Base-by-base conservation (phyloP, 148 eudicot genomes). In the Simmondsia chinensis region DNA sequence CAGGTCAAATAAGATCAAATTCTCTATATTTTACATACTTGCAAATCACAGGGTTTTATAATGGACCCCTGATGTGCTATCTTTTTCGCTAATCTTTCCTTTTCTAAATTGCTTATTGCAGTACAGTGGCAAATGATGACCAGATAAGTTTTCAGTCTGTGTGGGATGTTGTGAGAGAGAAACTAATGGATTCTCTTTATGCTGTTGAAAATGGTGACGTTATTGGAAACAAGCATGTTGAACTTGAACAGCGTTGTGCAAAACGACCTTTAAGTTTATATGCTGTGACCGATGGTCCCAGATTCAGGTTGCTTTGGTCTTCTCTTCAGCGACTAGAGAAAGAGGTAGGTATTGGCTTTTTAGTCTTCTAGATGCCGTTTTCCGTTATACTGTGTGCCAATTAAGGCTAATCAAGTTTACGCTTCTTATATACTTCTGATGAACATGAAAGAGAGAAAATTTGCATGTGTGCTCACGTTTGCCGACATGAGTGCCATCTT, bases 321-420 rank as follows among this genome's bases (percentile, higher is more conserved):
- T 74, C 79, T 31, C 63, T 79, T 64, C 74, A 79, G 69, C 72
- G 75, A 75, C 97, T 89, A 39, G 80, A 76, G 71, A 68, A 85
- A 71, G 80, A 85, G 97, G 97, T 78, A 70, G 50, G 72, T 60
- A 27, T 57, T 29, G 39, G 32, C 42, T 59, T 30, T 38, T 38
- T 23, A 25, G n/a, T n/a, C n/a, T n/a, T n/a, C n/a, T n/a, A n/a
- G n/a, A n/a, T n/a, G n/a, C n/a, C n/a, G n/a, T n/a, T n/a, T n/a
- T n/a, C n/a, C n/a, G n/a, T n/a, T n/a, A n/a, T n/a, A n/a, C n/a
- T n/a, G n/a, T n/a, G n/a, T n/a, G n/a, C n/a, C n/a, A n/a, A n/a
- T n/a, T n/a, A n/a, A n/a, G n/a, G n/a, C n/a, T n/a, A n/a, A n/a
- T n/a, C n/a, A n/a, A n/a, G n/a, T n/a, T n/a, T n/a, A n/a, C n/a